Evolutionary conservation across 768 basidiomycete species (phyloP).

Genomic region (Polyporus arcularius): DNA sequence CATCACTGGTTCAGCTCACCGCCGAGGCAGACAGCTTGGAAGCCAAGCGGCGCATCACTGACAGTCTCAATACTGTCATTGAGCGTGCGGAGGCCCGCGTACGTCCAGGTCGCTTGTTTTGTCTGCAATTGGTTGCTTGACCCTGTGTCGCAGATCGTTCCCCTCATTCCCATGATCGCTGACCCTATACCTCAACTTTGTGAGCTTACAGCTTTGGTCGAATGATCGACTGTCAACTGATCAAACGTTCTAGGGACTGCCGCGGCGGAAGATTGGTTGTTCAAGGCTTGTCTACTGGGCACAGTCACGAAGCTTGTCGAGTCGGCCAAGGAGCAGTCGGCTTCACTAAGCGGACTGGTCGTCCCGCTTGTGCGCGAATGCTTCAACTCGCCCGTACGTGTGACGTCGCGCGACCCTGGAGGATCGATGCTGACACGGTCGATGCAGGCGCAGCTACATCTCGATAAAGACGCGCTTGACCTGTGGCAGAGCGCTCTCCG

Average conservation of each 20-base stretch:
- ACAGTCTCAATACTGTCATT: slow-evolving; percentile 69
- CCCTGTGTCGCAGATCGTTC: slow-evolving; percentile 54
- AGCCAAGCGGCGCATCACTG: slow-evolving; percentile 73
- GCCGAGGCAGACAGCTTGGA: slow-evolving; percentile 76
- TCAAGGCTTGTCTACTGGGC: slow-evolving; percentile 69
- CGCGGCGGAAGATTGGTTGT: slow-evolving; percentile 68
- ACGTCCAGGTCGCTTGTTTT: slow-evolving; percentile 11
- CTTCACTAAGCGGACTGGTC: slow-evolving; percentile 19
- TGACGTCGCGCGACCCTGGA: neutral
- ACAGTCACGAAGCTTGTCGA: slow-evolving; percentile 70
- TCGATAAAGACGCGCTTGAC: slow-evolving; percentile 77
- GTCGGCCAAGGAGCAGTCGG: slow-evolving; percentile 57
- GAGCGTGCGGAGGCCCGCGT: slow-evolving; percentile 45
- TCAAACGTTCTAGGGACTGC: slow-evolving; percentile 54
- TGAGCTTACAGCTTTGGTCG: slow-evolving; percentile 36
- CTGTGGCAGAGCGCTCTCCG: slow-evolving; percentile 76
- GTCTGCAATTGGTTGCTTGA: neutral
- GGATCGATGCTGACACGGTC: neutral
- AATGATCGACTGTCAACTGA: neutral
- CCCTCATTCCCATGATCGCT: slow-evolving; percentile 61
- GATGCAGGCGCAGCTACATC: slow-evolving; percentile 56
- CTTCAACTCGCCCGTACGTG: slow-evolving; percentile 23
- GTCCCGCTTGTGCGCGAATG: slow-evolving; percentile 29
- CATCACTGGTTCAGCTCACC: slow-evolving; percentile 69
- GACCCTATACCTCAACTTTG: slow-evolving; percentile 72